These are phyloP conservation scores for Lagerstroemia speciosa DNA, from an alignment of 345 rosid genomes.

Conservation along the genomic window DNA sequence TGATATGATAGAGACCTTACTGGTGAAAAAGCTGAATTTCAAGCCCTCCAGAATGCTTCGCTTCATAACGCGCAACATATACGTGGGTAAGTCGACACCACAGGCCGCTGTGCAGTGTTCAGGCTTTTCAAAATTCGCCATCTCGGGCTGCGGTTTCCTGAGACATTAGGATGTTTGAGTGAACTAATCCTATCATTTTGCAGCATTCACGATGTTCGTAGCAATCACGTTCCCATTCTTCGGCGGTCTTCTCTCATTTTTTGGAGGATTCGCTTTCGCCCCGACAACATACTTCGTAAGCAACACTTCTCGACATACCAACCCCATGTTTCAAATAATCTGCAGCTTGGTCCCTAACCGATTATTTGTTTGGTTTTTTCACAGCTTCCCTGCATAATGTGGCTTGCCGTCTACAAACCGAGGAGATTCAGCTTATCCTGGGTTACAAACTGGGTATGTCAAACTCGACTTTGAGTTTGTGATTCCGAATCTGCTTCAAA, in stretches of 20 bases:
- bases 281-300: conserved; percentile 77
- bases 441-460: conserved; percentile 66
- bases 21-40: conserved; percentile 25
- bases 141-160: not conserved
- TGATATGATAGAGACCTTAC: conserved; percentile 27
- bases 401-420: conserved; percentile 53
- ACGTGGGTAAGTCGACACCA: conserved; percentile 22
- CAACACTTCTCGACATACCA: not conserved
- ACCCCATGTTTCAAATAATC: not conserved
- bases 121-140: not conserved
- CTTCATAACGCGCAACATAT: conserved; percentile 16
- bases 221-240: conserved; percentile 72
- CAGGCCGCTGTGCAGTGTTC: not conserved
- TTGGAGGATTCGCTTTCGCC: conserved; percentile 81
- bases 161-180: not conserved
- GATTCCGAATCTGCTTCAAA: not conserved
- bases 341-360: not conserved
- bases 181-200: not conserved
- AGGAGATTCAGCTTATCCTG: conserved; percentile 48
- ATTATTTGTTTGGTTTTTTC: not conserved
- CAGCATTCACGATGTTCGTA: conserved; percentile 65
- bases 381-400: conserved; percentile 68
- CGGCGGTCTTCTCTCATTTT: conserved; percentile 50
- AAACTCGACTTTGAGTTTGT: not conserved
- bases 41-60: conserved; percentile 19